Conservation (phyloP, 306 rosid species). For the Prunus campanulata region DNA sequence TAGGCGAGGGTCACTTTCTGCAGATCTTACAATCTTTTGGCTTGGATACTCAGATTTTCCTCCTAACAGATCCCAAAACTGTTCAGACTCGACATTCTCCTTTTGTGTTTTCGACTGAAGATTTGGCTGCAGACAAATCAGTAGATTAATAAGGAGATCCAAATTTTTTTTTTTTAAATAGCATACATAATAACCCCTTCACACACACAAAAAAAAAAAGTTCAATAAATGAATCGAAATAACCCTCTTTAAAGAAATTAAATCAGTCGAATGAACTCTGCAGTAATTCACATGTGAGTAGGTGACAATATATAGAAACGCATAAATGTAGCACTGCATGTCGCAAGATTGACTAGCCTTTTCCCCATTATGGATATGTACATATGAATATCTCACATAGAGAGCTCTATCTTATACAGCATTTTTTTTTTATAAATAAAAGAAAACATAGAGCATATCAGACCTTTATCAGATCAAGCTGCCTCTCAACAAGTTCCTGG, state of each 20-base stretch:
- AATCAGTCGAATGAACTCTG: constrained; percentile 11
- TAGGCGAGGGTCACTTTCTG: constrained; percentile 74
- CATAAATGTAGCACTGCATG: neutral
- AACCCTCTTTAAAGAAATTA: constrained; percentile 9
- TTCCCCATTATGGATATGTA: constrained; percentile 12
- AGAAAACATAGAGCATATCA: constrained; percentile 18
- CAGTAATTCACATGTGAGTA: constrained; percentile 1
- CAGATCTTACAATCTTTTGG: constrained; percentile 74
- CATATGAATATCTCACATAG: constrained; percentile 4
- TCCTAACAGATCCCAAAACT: constrained; percentile 86
- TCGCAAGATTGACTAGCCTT: constrained; percentile 11
- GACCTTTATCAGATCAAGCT: constrained; percentile 93
- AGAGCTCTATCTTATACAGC: constrained; percentile 8
- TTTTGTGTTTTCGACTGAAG: constrained; percentile 71
- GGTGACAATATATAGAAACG: constrained; percentile 15
- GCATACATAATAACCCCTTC: constrained; percentile 13
- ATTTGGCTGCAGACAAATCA: constrained; percentile 75
- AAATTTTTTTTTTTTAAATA: neutral
- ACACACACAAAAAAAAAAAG: neutral
- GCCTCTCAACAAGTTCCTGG: constrained; percentile 85
- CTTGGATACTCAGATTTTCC: constrained; percentile 74
- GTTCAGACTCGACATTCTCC: constrained; percentile 88
- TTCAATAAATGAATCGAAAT: neutral
- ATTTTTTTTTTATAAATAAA: constrained; percentile 8
- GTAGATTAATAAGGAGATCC: constrained; percentile 29